Percentiles rank a stretch among this genome's conserved stretches.
Conservation (phyloP, 108 stramenopile genomes). For the Conticribra guillardii region DNA sequence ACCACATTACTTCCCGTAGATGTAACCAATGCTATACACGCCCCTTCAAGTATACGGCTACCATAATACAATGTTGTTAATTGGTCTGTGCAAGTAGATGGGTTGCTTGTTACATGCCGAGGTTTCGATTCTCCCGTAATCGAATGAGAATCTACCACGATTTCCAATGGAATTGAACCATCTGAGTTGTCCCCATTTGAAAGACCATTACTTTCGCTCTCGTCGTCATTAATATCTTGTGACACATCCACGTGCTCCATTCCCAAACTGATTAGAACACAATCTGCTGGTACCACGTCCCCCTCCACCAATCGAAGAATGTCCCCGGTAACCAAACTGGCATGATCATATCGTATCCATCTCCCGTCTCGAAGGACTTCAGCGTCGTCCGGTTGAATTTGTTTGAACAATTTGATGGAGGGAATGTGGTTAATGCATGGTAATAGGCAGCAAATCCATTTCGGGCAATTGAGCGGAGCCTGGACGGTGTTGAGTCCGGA, state of each 20-base stretch:
- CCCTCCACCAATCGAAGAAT: constrained; percentile 82
- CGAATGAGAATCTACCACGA: constrained; percentile 69
- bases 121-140: constrained; percentile 78
- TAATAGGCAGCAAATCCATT: constrained; percentile 80
- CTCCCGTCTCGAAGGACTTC: constrained; percentile 73
- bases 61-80: constrained; percentile 63
- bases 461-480: constrained; percentile 80
- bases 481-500: constrained; percentile 61
- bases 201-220: not conserved
- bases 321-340: constrained; percentile 75
- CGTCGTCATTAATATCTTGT: constrained; percentile 33
- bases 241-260: constrained; percentile 38
- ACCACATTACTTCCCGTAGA: constrained; percentile 65
- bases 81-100: constrained; percentile 20
- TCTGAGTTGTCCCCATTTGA: not conserved
- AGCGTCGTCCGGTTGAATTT: constrained; percentile 82
- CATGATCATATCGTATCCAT: constrained; percentile 87
- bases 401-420: constrained; percentile 76
- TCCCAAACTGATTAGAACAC: constrained; percentile 57
- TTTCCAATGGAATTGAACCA: constrained; percentile 10
- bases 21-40: constrained; percentile 71
- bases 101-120: constrained; percentile 33
- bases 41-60: constrained; percentile 72
- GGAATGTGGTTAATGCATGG: constrained; percentile 86
- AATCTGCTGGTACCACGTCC: constrained; percentile 87